phyloP scores from a whole-genome alignment of 2,329 filamentous ascomycete genomes.

The Diaporthe amygdali region DNA sequence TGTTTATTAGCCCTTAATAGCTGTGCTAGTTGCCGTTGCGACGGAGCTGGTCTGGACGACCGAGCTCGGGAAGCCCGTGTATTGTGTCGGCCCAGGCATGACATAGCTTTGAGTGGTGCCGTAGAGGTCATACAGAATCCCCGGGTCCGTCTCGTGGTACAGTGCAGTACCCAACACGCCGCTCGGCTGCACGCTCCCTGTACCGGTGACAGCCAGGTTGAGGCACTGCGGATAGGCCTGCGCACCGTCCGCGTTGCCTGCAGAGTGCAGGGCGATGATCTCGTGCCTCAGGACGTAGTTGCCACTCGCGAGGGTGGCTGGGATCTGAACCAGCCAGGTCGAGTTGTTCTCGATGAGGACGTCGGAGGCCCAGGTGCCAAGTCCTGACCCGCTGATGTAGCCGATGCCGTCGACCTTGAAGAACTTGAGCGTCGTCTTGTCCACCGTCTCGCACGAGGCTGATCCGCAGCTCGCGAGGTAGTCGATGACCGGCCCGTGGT shows the following conservation, averaged over 20 bases:
- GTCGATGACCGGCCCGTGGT: constrained; percentile 38
- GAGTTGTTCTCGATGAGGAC: constrained; percentile 51
- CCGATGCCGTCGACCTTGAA: constrained; percentile 41
- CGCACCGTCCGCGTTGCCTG: constrained; percentile 43
- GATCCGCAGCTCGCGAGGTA: constrained; percentile 41
- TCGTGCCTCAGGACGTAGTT: constrained; percentile 54
- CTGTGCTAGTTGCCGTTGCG: constrained; percentile 24
- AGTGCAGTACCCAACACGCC: constrained; percentile 57
- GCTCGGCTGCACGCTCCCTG: constrained; percentile 43
- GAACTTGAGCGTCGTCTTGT: constrained; percentile 41
- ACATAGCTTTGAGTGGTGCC: constrained; percentile 20
- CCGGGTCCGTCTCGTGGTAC: constrained; percentile 57
- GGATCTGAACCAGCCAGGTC: constrained; percentile 49
- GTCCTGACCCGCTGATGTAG: constrained; percentile 31
- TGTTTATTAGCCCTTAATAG: constrained; percentile 9
- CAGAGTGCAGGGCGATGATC: constrained; percentile 51
- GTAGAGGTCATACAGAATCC: constrained; percentile 62
- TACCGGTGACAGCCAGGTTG: constrained; percentile 52
- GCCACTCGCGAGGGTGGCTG: constrained; percentile 42
- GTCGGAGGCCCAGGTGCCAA: constrained; percentile 42
- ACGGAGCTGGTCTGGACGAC: constrained; percentile 27
- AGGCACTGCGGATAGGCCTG: constrained; percentile 57
- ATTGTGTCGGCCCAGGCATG: constrained; percentile 27
- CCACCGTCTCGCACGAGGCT: constrained; percentile 40
- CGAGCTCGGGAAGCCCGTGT: constrained; percentile 29